phyloP scores from a whole-genome alignment of 495 filamentous ascomycete species.

The Barbatosphaeria neglecta region DNA sequence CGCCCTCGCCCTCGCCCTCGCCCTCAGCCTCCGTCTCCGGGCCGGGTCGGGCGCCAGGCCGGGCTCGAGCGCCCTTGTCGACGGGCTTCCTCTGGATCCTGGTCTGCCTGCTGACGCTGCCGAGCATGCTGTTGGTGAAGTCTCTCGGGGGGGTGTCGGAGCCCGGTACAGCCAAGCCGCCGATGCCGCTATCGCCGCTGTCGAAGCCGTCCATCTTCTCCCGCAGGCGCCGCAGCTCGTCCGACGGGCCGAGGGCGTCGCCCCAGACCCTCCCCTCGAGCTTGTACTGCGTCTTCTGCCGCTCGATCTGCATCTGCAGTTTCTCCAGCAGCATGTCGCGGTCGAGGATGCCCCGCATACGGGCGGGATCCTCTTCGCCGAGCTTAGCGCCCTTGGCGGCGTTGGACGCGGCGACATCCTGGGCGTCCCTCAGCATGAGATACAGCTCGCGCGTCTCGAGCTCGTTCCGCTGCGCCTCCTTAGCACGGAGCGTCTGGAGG shows the following conservation, averaged over 20 bases:
- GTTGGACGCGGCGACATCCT: constrained; percentile 83
- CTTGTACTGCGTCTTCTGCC: constrained; percentile 97
- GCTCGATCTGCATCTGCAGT: constrained; percentile 85
- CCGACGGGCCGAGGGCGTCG: constrained; percentile 70
- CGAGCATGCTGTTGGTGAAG: constrained; percentile 48
- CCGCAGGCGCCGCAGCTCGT: constrained; percentile 79
- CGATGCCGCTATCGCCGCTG: constrained; percentile 5
- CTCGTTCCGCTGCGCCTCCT: constrained; percentile 90
- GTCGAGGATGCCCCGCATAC: constrained; percentile 87
- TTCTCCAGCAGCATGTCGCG: constrained; percentile 84
- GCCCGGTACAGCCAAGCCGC: not conserved
- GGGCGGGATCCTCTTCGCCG: constrained; percentile 52
- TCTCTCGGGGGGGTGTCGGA: constrained; percentile 17
- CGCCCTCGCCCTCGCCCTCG: constrained; percentile 26
- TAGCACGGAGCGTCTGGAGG: constrained; percentile 72
- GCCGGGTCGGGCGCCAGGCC: no score
- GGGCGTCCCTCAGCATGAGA: constrained; percentile 95
- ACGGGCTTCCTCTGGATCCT: constrained; percentile 44
- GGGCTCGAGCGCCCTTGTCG: no score
- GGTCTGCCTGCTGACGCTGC: constrained; percentile 44
- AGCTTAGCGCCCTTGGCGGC: constrained; percentile 58
- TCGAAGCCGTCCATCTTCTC: constrained; percentile 81
- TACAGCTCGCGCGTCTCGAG: constrained; percentile 93
- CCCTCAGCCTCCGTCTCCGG: no score
- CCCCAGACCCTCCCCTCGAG: constrained; percentile 92